A percentile compares a stretch with the other conserved stretches of the same genome.
These are phyloP conservation scores for Lepiota subincarnata DNA, from an alignment of 768 basidiomycete species.

Conservation along the genomic window DNA sequence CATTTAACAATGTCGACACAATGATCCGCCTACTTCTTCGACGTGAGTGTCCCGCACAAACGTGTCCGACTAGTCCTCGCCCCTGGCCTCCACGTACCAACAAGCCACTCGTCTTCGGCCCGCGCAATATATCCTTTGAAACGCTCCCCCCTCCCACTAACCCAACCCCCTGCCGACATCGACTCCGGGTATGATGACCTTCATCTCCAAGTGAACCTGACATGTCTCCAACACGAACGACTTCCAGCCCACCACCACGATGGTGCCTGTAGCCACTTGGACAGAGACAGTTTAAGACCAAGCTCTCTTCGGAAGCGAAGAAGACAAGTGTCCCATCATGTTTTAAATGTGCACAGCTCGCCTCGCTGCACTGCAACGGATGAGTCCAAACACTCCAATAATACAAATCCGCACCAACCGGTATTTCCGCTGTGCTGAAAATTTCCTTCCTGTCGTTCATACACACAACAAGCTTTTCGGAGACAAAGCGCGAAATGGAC, in stretches of 20 bases:
- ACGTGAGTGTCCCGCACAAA: not conserved
- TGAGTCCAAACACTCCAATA: not conserved
- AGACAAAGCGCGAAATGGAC: slow-evolving; percentile 3
- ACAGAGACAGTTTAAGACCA: not conserved
- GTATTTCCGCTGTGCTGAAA: not conserved
- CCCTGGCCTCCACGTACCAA: no score
- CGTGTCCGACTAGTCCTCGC: no score
- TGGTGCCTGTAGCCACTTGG: no score
- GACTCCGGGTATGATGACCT: not conserved
- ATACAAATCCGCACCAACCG: not conserved
- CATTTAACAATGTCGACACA: no score
- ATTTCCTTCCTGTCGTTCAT: not conserved
- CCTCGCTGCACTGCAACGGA: no score
- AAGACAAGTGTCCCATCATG: no score
- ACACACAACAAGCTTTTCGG: not conserved
- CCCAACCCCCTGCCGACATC: not conserved
- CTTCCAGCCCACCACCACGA: no score
- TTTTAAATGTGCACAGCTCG: no score
- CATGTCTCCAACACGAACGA: not conserved
- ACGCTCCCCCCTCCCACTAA: no score
- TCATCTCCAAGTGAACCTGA: not conserved
- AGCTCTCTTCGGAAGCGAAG: slow-evolving; percentile 1
- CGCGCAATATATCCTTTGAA: no score
- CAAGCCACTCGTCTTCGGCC: no score
- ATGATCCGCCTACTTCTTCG: not conserved